Evolutionary conservation across 1,284 basidiomycete genomes (phyloP), one percentile per base, ranked within the genome.

Genomic region (Vanrija sp.): DNA sequence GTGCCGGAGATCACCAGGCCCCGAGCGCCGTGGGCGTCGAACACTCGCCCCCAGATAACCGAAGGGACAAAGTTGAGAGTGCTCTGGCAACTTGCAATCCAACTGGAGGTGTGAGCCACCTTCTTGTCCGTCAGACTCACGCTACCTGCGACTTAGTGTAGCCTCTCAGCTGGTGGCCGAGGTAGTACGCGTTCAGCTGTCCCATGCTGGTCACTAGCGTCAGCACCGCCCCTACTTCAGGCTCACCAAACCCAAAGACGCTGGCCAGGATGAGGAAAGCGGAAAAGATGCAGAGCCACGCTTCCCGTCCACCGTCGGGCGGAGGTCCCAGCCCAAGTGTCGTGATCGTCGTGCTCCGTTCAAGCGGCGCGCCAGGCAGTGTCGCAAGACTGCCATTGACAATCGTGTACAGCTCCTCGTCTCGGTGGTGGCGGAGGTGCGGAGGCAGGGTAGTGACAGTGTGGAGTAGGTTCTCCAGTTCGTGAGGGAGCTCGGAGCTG

Each of bases 141-240:
- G 62, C 54, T 16, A 66, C 56, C 26, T 55, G 46, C 6, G 58
- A 54, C 18, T 55, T 55, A 3, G 60, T 44, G 28, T 58, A 62
- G 1, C 46, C 34, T 4, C 43, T 16, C 4, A 67, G 54, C 43
- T 65, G 64, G 52, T 67, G 54, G 3, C 19, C 29, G 38, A 50
- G 28, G 46, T 67, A 67, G 49, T 65, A 67, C 4, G 50, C 29
- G 19, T 58, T 49, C 16, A 67, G 60, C 26, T 64, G 63, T 5
- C 65, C 65, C 12, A 59, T 55, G 21, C 51, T 54, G 5, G 62
- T 67, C 19, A 67, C 62, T 65, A 51, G 6, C 16, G 49, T 53
- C 46, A 55, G 46, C 19, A 4, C 14, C 14, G 1, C 5, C 9
- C 16, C 7, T 8, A 14, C 1, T 19, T 3, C 9, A 6, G 7